Evolutionary conservation across 148 eudicot species (phyloP).

Genomic region (Cornus controversa): DNA sequence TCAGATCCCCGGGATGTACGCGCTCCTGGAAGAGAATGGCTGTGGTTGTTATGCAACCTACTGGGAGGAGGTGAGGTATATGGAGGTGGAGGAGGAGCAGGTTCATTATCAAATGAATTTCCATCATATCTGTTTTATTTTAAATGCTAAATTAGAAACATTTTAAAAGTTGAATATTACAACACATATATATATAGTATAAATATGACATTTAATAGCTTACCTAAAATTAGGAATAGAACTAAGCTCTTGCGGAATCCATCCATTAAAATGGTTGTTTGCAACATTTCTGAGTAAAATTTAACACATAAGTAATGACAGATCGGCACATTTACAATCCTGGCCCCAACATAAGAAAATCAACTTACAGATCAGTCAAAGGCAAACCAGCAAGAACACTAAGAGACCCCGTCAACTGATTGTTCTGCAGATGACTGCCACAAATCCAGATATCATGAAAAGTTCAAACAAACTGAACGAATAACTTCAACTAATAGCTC

Average conservation of each 20-base stretch:
- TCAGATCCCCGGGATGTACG: conserved; percentile 41
- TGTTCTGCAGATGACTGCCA: conserved; percentile 78
- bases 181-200: background rate
- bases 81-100: conserved; percentile 97
- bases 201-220: conserved; percentile 23
- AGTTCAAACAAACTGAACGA: conserved; percentile 2
- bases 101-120: conserved; percentile 82
- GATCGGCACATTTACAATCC: background rate
- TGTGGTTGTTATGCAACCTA: conserved; percentile 42
- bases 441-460: conserved; percentile 23
- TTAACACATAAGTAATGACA: background rate
- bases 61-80: conserved; percentile 88
- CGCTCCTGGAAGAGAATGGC: conserved; percentile 42
- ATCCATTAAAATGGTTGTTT: conserved; percentile 79
- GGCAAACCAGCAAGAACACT: conserved; percentile 60
- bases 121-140: conserved; percentile 60
- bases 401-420: conserved; percentile 81
- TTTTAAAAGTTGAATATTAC: background rate
- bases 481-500: conserved; percentile 11
- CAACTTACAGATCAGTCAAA: conserved; percentile 78
- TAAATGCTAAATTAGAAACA: conserved; percentile 5
- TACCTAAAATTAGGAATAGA: conserved; percentile 78
- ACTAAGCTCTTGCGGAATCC: conserved; percentile 78
- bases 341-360: conserved; percentile 2
- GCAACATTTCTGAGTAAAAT: conserved; percentile 75